A percentile compares a stretch with the other conserved stretches of the same genome.
Evolutionary conservation across 1,284 basidiomycete species (phyloP).

Genomic region (Tranzscheliella williamsii): DNA sequence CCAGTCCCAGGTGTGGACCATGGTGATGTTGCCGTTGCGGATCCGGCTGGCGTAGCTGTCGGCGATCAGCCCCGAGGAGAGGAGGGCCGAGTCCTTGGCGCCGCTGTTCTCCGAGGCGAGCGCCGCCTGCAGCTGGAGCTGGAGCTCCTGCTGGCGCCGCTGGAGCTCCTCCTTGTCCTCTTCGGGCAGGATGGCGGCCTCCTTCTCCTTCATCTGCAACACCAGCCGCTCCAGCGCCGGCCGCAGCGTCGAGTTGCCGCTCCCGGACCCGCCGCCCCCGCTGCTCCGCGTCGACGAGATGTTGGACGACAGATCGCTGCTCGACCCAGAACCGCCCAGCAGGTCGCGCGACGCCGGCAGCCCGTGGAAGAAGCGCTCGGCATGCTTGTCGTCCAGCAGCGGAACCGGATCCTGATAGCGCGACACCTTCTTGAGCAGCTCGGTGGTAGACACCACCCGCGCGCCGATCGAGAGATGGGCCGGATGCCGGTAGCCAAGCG

Average conservation of each 20-base stretch:
- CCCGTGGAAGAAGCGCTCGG: conserved; percentile 58
- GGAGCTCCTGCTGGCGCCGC: conserved; percentile 38
- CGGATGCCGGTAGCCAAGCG: conserved; percentile 45
- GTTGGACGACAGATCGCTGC: conserved; percentile 41
- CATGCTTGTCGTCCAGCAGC: conserved; percentile 53
- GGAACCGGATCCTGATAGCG: conserved; percentile 48
- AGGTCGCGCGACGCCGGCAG: conserved; percentile 48
- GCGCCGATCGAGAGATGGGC: conserved; percentile 43
- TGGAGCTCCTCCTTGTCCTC: conserved; percentile 39
- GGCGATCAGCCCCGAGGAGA: conserved; percentile 28
- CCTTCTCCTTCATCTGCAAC: conserved; percentile 36
- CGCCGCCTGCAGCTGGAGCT: conserved; percentile 36
- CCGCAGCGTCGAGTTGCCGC: conserved; percentile 45
- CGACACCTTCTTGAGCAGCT: conserved; percentile 45
- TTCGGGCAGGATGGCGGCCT: conserved; percentile 22
- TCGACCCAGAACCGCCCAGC: conserved; percentile 40
- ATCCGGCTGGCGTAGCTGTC: conserved; percentile 41
- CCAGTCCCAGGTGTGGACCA: conserved; percentile 54
- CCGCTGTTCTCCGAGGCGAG: conserved; percentile 26
- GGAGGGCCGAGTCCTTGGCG: conserved; percentile 16
- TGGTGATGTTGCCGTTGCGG: conserved; percentile 42
- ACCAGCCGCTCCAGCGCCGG: conserved; percentile 41
- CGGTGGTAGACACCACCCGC: conserved; percentile 39
- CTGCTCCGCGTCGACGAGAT: conserved; percentile 40
- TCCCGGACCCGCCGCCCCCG: conserved; percentile 41